These are phyloP conservation scores for Fusarium mundagurra DNA, from an alignment of 2,329 filamentous ascomycete species.

Conservation along the genomic window DNA sequence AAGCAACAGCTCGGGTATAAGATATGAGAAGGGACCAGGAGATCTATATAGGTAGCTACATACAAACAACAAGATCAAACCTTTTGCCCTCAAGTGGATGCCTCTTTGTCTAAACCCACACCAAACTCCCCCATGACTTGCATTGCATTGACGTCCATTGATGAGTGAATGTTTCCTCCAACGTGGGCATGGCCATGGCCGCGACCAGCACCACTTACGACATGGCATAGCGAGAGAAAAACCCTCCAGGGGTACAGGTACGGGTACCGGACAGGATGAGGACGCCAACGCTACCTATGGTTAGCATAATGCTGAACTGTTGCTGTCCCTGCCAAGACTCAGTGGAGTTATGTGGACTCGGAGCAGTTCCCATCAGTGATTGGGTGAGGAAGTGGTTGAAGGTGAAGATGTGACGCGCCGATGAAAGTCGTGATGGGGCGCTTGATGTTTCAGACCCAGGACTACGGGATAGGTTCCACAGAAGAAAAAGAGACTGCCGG, in stretches of 20 bases:
- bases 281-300: slow-evolving; percentile 29
- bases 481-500: slow-evolving; percentile 23
- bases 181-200: slow-evolving; percentile 21
- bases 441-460: slow-evolving; percentile 42
- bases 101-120: slow-evolving; percentile 35
- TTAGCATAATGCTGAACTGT: not conserved
- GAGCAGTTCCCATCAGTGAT: slow-evolving; percentile 25
- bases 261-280: not conserved
- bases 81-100: slow-evolving; percentile 23
- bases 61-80: slow-evolving; percentile 18
- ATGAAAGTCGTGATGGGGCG: slow-evolving; percentile 38
- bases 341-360: slow-evolving; percentile 32
- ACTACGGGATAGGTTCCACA: not conserved
- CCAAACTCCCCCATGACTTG: slow-evolving; percentile 22
- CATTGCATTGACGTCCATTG: slow-evolving; percentile 31
- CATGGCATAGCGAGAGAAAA: slow-evolving; percentile 14
- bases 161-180: slow-evolving; percentile 21
- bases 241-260: slow-evolving; percentile 19
- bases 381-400: slow-evolving; percentile 29
- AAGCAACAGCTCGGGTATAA: slow-evolving; percentile 9
- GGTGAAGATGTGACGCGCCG: slow-evolving; percentile 41
- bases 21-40: slow-evolving; percentile 8
- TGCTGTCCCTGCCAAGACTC: slow-evolving; percentile 20
- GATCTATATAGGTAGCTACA: slow-evolving; percentile 28
- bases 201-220: slow-evolving; percentile 25